Evolutionary conservation across 768 basidiomycete genomes (phyloP).

Genomic region (Rhizopogon vesiculosus): DNA sequence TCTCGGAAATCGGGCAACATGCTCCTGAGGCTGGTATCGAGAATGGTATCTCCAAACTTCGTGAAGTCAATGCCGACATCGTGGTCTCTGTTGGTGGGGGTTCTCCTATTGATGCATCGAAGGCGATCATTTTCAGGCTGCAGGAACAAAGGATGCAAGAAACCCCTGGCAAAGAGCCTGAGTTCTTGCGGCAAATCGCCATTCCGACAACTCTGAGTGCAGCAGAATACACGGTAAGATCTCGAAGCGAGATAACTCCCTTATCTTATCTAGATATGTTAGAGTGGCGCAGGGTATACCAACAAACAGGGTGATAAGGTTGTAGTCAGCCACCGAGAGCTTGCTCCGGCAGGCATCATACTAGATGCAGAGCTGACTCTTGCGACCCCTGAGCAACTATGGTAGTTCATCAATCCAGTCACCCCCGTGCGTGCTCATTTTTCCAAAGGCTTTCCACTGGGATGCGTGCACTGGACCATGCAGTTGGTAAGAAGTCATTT

Average conservation of each 20-base stretch:
- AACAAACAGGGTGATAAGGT: slow-evolving; percentile 66
- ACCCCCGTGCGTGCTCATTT: slow-evolving; percentile 2
- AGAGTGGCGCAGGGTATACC: slow-evolving; percentile 69
- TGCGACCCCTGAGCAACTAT: slow-evolving; percentile 68
- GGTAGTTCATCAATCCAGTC: slow-evolving; percentile 37
- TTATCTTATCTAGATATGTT: neutral
- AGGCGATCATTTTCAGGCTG: slow-evolving; percentile 62
- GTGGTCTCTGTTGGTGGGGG: slow-evolving; percentile 78
- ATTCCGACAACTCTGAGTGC: slow-evolving; percentile 82
- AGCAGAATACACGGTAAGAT: slow-evolving; percentile 63
- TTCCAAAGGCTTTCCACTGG: slow-evolving; percentile 68
- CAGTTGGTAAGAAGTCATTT: slow-evolving; percentile 47
- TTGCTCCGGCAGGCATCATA: slow-evolving; percentile 70
- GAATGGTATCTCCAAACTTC: slow-evolving; percentile 51
- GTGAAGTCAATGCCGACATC: slow-evolving; percentile 54
- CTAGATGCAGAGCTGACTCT: slow-evolving; percentile 74
- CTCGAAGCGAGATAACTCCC: neutral
- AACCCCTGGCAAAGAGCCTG: slow-evolving; percentile 32
- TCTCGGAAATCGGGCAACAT: slow-evolving; percentile 71
- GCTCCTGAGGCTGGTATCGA: slow-evolving; percentile 64
- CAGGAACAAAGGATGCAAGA: slow-evolving; percentile 37
- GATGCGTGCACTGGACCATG: slow-evolving; percentile 74
- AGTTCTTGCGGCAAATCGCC: slow-evolving; percentile 60
- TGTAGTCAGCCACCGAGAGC: slow-evolving; percentile 43
- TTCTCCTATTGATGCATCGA: slow-evolving; percentile 75